Evolutionary conservation across 768 basidiomycete genomes (phyloP), one percentile per base, ranked within the genome.

Genomic region (Mrakia blollopis): DNA sequence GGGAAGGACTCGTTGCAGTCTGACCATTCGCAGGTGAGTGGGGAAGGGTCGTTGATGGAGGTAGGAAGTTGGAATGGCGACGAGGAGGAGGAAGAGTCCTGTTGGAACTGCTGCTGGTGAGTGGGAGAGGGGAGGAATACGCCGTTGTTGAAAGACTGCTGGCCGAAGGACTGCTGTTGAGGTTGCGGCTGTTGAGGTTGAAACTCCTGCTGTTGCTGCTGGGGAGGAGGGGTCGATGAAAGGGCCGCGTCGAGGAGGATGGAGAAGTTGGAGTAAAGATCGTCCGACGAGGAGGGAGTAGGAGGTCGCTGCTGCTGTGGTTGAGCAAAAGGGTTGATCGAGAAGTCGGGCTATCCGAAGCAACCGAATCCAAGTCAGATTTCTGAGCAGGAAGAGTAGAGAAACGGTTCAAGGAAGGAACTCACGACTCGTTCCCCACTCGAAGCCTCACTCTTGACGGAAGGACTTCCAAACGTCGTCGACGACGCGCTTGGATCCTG

Each of bases 1-100:
- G 76, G 72, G 41, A 77, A 77, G 21, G 63, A 62, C 72, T 77
- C 63, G 35, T 72, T 61, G 63, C 76, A 77, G 50, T 72, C 50
- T 28, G 63, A 41, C 76, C 76, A 77, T 13, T 72, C 61, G 62
- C 76, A 77, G 50, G n/a, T 61, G 37, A 54, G 63, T 28, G 47
- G 23, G 11, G 72, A 39, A 10, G 61, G 39, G 3, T 39, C 61
- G 8, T 10, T 41, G 39, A 54, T 54, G 28, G 65, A 44, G 7
- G 11, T 41, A 4, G 37, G 47, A 7, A 21, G 23, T 7, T 35
- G 61, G 14, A 44, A 32, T 3, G 50, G 21, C 11, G 37, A 41
- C 10, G 69, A 16, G 8, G 57, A 39, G 13, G 57, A 32, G 37
- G 74, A 30, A 21, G 74, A 37, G 25, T 32, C 6, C 57, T 52